phyloP scores from a whole-genome alignment of 169 alveolate species.

The Plasmodium cynomolgi region DNA sequence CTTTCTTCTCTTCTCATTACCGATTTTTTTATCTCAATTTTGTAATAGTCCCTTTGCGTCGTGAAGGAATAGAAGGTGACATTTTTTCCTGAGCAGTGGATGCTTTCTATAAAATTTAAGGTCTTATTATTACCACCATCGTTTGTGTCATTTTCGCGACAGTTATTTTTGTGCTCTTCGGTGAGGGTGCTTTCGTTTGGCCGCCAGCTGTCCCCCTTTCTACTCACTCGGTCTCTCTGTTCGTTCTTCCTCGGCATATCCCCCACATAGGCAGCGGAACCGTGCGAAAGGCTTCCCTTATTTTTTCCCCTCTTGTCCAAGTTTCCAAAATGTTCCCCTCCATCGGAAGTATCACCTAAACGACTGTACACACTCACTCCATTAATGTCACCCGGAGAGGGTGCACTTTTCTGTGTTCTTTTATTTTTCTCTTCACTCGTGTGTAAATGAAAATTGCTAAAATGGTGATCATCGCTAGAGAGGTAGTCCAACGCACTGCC shows the following conservation, averaged over 20 bases:
- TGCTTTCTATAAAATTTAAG: constrained; percentile 44
- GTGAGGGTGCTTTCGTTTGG: neutral
- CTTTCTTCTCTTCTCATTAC: constrained; percentile 3
- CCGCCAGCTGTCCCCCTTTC: neutral
- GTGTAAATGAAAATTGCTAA: neutral
- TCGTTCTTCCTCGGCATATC: neutral
- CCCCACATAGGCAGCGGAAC: neutral
- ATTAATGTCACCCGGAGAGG: neutral
- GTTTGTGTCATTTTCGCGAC: neutral
- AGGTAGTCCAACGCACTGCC: neutral
- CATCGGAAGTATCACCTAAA: neutral
- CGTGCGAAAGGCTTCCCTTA: neutral
- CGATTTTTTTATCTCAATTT: constrained; percentile 23
- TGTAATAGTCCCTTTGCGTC: constrained; percentile 57
- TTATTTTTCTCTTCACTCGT: neutral
- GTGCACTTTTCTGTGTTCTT: neutral
- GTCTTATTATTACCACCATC: neutral
- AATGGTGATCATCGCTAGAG: neutral
- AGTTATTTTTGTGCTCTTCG: neutral
- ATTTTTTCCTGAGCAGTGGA: constrained; percentile 40
- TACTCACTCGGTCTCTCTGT: neutral
- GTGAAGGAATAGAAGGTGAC: constrained; percentile 55
- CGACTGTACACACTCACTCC: neutral
- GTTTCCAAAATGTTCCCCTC: neutral
- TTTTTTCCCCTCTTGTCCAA: neutral